A percentile compares a stretch with the other conserved stretches of the same genome.
Conservation (phyloP, 306 rosid species). For the Echinosophora koreensis region DNA sequence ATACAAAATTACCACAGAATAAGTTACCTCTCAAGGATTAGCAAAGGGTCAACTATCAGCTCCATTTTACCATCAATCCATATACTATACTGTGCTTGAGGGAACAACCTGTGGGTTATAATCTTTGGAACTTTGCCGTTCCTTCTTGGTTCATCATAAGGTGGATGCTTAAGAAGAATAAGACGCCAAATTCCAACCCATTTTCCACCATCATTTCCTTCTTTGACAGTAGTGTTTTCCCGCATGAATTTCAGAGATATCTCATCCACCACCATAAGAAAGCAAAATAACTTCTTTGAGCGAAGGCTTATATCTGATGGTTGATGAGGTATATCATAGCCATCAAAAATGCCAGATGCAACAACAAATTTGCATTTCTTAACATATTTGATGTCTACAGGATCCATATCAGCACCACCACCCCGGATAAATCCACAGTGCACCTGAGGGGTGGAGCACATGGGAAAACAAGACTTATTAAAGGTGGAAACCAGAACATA, state of each 20-base stretch:
- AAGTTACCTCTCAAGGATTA: constrained; percentile 84
- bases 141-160: constrained; percentile 98
- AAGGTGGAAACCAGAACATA: constrained; percentile 7
- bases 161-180: constrained; percentile 76
- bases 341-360: constrained; percentile 96
- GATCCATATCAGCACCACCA: constrained; percentile 92
- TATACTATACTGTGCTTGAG: constrained; percentile 91
- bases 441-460: constrained; percentile 59
- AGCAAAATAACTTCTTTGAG: constrained; percentile 87
- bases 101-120: constrained; percentile 86
- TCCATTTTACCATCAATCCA: constrained; percentile 99
- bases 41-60: constrained; percentile 92
- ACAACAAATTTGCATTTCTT: constrained; percentile 92
- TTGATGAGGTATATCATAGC: constrained; percentile 91
- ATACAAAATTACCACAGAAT: constrained; percentile 16
- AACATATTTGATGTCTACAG: constrained; percentile 69
- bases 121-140: constrained; percentile 98
- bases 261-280: constrained; percentile 96
- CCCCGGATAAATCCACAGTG: constrained; percentile 91
- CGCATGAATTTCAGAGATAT: constrained; percentile 76
- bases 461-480: constrained; percentile 33
- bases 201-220: constrained; percentile 72
- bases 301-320: constrained; percentile 83
- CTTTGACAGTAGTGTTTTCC: constrained; percentile 78
- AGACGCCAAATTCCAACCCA: constrained; percentile 99